Conservation (phyloP, 495 filamentous ascomycete species). For the Penicillium coffeae region DNA sequence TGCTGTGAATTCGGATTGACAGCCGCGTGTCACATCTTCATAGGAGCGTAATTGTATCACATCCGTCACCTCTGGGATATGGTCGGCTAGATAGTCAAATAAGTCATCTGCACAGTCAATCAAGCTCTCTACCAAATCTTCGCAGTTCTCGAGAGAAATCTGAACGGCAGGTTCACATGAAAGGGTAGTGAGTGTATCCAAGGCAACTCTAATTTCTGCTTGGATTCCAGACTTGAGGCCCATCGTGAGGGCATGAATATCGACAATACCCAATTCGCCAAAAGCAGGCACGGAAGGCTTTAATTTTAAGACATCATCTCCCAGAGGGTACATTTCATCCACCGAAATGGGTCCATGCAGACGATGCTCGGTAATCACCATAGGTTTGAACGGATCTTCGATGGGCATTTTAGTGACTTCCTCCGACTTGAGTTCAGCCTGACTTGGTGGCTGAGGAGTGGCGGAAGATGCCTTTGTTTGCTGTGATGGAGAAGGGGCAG, state of each 20-base stretch:
- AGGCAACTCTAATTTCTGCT: conserved; percentile 78
- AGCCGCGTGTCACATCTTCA: conserved; percentile 79
- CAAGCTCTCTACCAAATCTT: conserved; percentile 82
- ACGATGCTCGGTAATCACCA: conserved; percentile 50
- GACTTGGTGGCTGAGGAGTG: conserved; percentile 43
- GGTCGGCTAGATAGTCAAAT: conserved; percentile 71
- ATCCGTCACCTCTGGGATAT: conserved; percentile 79
- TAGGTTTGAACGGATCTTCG: conserved; percentile 52
- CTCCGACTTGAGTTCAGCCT: conserved; percentile 41
- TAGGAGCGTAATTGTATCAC: conserved; percentile 75
- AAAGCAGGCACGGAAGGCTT: conserved; percentile 71
- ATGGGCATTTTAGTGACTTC: conserved; percentile 45
- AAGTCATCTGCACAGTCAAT: conserved; percentile 90
- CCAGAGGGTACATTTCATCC: conserved; percentile 56
- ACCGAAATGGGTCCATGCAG: conserved; percentile 64
- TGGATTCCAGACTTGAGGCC: conserved; percentile 90
- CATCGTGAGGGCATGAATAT: conserved; percentile 87
- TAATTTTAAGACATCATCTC: conserved; percentile 56
- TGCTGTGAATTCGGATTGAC: conserved; percentile 62
- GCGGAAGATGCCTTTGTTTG: conserved; percentile 31
- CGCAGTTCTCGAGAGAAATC: conserved; percentile 69
- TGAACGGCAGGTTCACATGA: conserved; percentile 59
- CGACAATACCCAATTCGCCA: conserved; percentile 79
- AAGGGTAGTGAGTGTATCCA: conserved; percentile 76
- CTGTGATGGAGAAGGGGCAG: conserved; percentile 32